A percentile compares a stretch with the other conserved stretches of the same genome.
Conservation (phyloP, 2,329 filamentous ascomycete species). For the Stemphylium lycopersici region DNA sequence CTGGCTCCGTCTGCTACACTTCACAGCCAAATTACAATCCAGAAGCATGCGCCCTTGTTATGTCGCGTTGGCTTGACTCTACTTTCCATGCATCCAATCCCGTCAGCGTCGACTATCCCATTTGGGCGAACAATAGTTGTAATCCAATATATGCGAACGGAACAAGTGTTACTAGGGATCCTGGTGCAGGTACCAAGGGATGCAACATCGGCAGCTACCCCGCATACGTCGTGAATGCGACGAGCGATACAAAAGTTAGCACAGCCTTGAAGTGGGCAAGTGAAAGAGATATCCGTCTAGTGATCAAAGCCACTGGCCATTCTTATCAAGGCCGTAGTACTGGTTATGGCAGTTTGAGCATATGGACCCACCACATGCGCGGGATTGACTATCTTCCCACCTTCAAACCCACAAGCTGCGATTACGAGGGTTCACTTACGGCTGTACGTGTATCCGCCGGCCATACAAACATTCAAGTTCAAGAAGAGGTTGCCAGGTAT, state of each 20-base stretch:
- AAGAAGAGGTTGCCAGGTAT: conserved; percentile 17
- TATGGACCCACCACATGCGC: conserved; percentile 39
- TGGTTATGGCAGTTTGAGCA: conserved; percentile 25
- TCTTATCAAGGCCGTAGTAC: conserved; percentile 31
- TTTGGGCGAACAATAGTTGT: conserved; percentile 37
- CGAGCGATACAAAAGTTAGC: conserved; percentile 22
- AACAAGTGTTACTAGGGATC: conserved; percentile 35
- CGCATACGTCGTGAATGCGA: conserved; percentile 39
- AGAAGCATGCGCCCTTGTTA: conserved; percentile 25
- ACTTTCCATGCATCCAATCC: conserved; percentile 34
- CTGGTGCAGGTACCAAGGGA: conserved; percentile 25
- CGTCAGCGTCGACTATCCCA: conserved; percentile 37
- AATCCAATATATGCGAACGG: conserved; percentile 37
- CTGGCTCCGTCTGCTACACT: conserved; percentile 37
- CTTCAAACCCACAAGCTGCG: conserved; percentile 29
- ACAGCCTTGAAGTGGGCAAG: conserved; percentile 31
- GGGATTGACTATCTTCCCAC: conserved; percentile 28
- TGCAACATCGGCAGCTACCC: conserved; percentile 35
- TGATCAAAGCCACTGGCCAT: conserved; percentile 38
- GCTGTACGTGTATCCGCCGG: conserved; percentile 32
- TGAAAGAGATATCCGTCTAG: conserved; percentile 29
- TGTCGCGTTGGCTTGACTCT: conserved; percentile 37
- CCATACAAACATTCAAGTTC: conserved; percentile 25
- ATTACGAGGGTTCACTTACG: background rate
- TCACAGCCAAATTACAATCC: conserved; percentile 27